Base-by-base conservation (phyloP, 2,329 filamentous ascomycete genomes). In the Phialocephala subalpina region DNA sequence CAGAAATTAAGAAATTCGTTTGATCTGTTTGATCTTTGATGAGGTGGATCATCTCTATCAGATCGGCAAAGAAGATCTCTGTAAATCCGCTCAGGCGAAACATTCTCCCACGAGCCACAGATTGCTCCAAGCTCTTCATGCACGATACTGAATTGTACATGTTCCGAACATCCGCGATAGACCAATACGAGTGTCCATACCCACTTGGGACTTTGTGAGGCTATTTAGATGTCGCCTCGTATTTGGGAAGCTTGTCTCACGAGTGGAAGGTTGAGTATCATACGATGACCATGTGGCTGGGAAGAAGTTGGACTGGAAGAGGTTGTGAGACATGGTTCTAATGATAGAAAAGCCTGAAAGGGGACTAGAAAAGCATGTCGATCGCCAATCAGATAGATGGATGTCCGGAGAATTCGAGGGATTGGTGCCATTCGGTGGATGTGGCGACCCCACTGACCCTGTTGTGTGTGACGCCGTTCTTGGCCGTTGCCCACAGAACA, bases 181-280 rank as follows among this genome's bases (percentile, higher is more conserved):
- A 22, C 18, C n/a, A 25, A 49, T 22, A 49, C 29, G 29, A 33
- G 29, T 4, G 9, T 4, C 4, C 4, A 4, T 49, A 35, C 64
- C 59, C 38, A 49, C 42, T 56, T 57, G 53, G 29, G 60, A 33
- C 56, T 11, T 56, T 62, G 38, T 60, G 64, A 63, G 49, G 64
- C 56, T 60, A 66, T 63, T 20, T 60, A n/a, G 33, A 62, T 40
- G 33, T 18, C n/a, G 29, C 16, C 57, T 65, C 63, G 63, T 65
- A 65, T 65, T 65, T 33, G n/a, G n/a, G 49, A 52, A 38, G 58
- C 58, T 52, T 62, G 52, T 65, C 47, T 16, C 38, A 35, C n/a
- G 22, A 9, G 38, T 59, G 60, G 56, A 36, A 12, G 18, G 25
- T 22, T 53, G 8, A 25, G 29, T 20, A 45, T 55, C 47, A 60